A percentile compares a stretch with the other conserved stretches of the same genome.
phyloP scores from a whole-genome alignment of 306 rosid species.

The Vigna mungo region DNA sequence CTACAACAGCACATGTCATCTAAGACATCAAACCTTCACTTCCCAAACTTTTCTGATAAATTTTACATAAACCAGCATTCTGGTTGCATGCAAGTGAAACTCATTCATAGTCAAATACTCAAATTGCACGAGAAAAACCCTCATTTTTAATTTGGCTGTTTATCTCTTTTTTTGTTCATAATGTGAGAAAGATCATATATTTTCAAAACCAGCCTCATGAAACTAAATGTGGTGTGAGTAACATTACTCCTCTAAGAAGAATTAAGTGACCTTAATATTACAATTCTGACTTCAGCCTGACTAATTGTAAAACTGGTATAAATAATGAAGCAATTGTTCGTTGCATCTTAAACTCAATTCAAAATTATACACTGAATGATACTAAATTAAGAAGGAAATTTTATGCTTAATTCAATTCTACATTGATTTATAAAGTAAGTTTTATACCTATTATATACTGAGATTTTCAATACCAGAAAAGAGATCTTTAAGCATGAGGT shows the following conservation, averaged over 20 bases:
- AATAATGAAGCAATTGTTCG: neutral
- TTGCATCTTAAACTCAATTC: neutral
- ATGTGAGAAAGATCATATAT: no score
- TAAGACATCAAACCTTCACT: conserved; percentile 1
- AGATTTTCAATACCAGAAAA: no score
- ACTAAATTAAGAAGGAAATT: no score
- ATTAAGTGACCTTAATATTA: neutral
- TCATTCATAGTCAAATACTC: neutral
- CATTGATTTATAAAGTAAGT: no score
- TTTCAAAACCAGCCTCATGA: neutral
- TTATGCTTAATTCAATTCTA: no score
- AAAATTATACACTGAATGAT: no score
- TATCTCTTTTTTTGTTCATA: neutral
- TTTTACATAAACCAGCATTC: neutral
- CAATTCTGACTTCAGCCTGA: conserved; percentile 3
- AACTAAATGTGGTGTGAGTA: neutral
- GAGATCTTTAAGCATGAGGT: conserved; percentile 12
- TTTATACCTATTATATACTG: no score
- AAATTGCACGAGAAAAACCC: neutral
- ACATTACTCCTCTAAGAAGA: neutral
- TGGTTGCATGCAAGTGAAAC: conserved; percentile 33
- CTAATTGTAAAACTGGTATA: conserved; percentile 12
- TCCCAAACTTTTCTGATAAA: neutral
- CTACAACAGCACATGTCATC: neutral
- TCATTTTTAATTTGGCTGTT: neutral